Evolutionary conservation across 176 grass and related monocot species (phyloP), one percentile per base, ranked within the genome.

Genomic region (Alopecurus myosuroides): DNA sequence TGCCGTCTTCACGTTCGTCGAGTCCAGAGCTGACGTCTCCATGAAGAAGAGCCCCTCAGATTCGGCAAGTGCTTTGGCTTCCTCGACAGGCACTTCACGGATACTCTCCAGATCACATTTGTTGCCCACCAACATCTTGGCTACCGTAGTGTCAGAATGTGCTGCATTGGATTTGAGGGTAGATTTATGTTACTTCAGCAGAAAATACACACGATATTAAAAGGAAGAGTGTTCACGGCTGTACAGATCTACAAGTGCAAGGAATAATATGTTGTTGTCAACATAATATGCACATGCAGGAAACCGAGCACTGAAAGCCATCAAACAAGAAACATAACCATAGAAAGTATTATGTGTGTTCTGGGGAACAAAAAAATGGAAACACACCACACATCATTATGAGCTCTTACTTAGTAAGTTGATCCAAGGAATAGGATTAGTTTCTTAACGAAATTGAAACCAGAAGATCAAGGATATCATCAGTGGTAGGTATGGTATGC

Each of bases 41-140:
- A 97, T 97, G 70, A 97, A 97, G 91, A 97, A 97, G 66, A 97
- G 61, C 26, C 94, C 94, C 64, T 97, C 91, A 0, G 91, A 85
- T 77, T 97, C 94, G 0, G 94, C 94, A 4, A 97, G 88, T 8
- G 89, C 86, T 89, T 91, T 97, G 15, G 91, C 94, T 85, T 97
- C 94, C 11, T 93, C 91, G 0, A 91, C 78, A 0, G 94, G 83
- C 66, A 97, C 89, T 73, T 89, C 89, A 2, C 94, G 88, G 81
- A 97, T 97, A 39, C 91, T 93, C 10, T 83, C 86, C 81, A 97
- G 39, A 66, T 97, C 94, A 0, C 94, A 97, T 56, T 97, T 97
- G 91, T 97, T 97, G 57, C 94, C 94, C 4, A 97, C 94, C 85
- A 93, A 61, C 94, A 97, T 97, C 89, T 97, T 97, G 39, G 78